Conservation (phyloP, 1,284 basidiomycete genomes). For the Ganoderma sp. region DNA sequence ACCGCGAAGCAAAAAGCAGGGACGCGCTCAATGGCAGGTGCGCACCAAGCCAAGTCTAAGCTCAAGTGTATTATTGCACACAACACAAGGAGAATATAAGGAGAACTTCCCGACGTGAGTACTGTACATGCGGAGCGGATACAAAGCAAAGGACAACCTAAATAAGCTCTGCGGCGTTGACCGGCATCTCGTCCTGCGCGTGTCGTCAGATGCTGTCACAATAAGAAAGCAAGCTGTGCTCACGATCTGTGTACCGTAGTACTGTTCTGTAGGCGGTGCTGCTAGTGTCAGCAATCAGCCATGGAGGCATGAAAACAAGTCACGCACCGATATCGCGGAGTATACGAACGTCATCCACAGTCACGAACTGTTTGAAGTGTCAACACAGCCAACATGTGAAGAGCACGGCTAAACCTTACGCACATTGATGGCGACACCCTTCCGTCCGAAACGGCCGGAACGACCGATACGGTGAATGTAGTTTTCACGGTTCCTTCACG, state of each 20-base stretch:
- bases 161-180: slow-evolving; percentile 88
- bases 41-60: slow-evolving; percentile 11
- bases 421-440: slow-evolving; percentile 92
- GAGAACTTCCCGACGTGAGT: slow-evolving; percentile 33
- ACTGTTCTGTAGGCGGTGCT: slow-evolving; percentile 64
- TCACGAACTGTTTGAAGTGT: slow-evolving; percentile 74
- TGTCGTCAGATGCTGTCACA: slow-evolving; percentile 29
- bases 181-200: slow-evolving; percentile 89
- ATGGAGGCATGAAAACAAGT: slow-evolving; percentile 11
- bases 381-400: not conserved
- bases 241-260: slow-evolving; percentile 89
- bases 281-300: slow-evolving; percentile 22
- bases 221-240: slow-evolving; percentile 36
- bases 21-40: not conserved
- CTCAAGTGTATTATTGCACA: slow-evolving; percentile 29
- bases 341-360: slow-evolving; percentile 88
- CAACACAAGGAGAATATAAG: slow-evolving; percentile 26
- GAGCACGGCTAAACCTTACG: slow-evolving; percentile 33
- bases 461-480: slow-evolving; percentile 98
- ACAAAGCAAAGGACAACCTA: slow-evolving; percentile 46
- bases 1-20: too few relatives aligned
- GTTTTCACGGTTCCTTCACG: slow-evolving; percentile 89
- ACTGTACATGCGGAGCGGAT: slow-evolving; percentile 51
- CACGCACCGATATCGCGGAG: slow-evolving; percentile 86
- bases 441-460: slow-evolving; percentile 93